Base-by-base conservation (phyloP, 805 yeast species). In the Isabelozyma rhagii region DNA sequence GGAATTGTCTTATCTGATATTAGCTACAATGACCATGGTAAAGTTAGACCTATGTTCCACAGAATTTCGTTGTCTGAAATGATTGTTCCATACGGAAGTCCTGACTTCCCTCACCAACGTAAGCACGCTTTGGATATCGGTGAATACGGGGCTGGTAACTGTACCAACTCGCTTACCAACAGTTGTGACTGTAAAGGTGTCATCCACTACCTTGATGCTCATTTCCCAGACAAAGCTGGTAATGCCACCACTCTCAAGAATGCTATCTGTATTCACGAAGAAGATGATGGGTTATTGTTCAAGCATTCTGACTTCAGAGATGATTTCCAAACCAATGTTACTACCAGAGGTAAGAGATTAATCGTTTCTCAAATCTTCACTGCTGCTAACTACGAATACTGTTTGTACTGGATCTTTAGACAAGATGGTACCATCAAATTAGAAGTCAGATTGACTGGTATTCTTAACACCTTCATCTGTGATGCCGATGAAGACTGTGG, bases 101-200 rank as follows among this genome's bases (percentile, higher is more conserved):
- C 94, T 51, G 85, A 81, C 56, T 83, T 78, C 71, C 92, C 91
- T 49, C 93, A 87, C 66, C 91, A 87, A 63, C 79, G 94, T 72
- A 87, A 87, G 69, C 94, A 87, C 61, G 94, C 94, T 42, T 81
- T 87, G 69, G 94, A 87, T 70, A 82, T 87, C 57, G 94, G 94
- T 66, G 94, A 87, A 68, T 87, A 87, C 65, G 94, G 94, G 72
- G 93, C 91, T 54, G 94, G 94, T 62, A 82, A 82, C 74, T 83
- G 87, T 84, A 84, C 94, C 47, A 87, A 87, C 70, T 88, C 92
- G 34, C 76, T 87, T 55, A 72, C 86, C 17, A 77, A 87, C 48
- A 93, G 93, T 41, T 87, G 94, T 66, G 94, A 87, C 68, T 87
- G 94, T 74, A 87, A 87, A 67, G 94, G 94, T 64, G 89, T 82